A percentile compares a stretch with the other conserved stretches of the same genome.
Evolutionary conservation across 164 flowering plant genomes (phyloP).

Genomic region (Kalanchoe fedtschenkoi): DNA sequence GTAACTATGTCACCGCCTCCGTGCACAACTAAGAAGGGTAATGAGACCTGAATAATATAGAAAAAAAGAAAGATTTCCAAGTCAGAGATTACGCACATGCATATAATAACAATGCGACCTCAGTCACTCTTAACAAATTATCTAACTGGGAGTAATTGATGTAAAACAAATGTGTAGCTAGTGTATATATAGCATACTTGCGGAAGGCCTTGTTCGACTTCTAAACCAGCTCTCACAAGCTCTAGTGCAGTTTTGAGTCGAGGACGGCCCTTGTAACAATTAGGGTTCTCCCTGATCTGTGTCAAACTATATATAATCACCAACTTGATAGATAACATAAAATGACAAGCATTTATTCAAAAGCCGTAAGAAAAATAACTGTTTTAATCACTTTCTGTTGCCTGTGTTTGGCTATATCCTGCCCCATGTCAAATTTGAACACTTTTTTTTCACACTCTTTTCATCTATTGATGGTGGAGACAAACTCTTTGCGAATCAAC

Average conservation of each 20-base stretch:
- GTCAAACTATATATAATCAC: no score
- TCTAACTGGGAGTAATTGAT: no score
- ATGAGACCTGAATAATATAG: slow-evolving; percentile 26
- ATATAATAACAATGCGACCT: not conserved
- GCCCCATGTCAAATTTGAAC: no score
- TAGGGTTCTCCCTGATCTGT: slow-evolving; percentile 54
- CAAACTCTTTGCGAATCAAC: no score
- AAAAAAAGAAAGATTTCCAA: not conserved
- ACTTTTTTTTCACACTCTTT: no score
- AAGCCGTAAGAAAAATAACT: no score
- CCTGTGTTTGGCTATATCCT: no score
- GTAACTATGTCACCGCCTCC: slow-evolving; percentile 78
- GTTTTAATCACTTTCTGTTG: no score
- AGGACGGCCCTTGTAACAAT: slow-evolving; percentile 73
- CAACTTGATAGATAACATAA: no score
- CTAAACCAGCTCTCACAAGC: slow-evolving; percentile 41
- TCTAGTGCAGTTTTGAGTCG: slow-evolving; percentile 63
- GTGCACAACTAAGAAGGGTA: slow-evolving; percentile 70
- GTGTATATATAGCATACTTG: slow-evolving; percentile 28
- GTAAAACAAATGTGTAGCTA: not conserved
- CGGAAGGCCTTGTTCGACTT: slow-evolving; percentile 47
- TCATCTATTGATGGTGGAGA: no score
- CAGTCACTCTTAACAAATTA: no score
- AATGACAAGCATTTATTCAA: no score
- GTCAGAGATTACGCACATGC: not conserved